Evolutionary conservation across 208 protist genomes (phyloP), one percentile per base, ranked within the genome.

Genomic region (Tetramitus jugosus): DNA sequence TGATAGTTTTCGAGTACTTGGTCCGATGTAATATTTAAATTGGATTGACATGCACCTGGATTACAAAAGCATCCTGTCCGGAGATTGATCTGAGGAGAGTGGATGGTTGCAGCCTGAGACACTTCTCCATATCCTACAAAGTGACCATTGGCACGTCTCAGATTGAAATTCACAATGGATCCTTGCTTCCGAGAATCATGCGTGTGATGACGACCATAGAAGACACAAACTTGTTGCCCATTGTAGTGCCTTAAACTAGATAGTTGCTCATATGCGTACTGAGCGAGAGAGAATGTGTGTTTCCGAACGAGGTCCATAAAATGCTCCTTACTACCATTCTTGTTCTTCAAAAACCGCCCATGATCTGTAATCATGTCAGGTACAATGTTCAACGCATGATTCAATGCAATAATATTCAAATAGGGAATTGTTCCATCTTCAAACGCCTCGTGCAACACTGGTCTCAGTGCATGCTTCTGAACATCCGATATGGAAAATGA

Each of bases 361-460:
- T 26, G 10, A 26, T 56, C 14, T 10, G 49, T 56, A 56, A 56
- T 56, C 20, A 10, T n/a, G n/a, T n/a, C n/a, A n/a, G n/a, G n/a
- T n/a, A n/a, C n/a, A 49, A 49, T 49, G 3, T 62, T 3, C 17
- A 62, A 33, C 4, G 4, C 56, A 53, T 39, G 26, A 53, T 31
- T 8, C 67, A 74, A 29, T 53, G 35, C 39, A 53, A 43, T 46
- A 17, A 74, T 53, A 26, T 35, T 56, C 6, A 74, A 4, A 62
- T 84, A 93, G 1, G 76, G 62, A 13, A 88, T 20, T 2, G 90
- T 91, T 14, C 87, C 87, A 53, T 87, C 84, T 71, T 91, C 85
- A 26, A 89, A 75, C 2, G 60, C 49, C 23, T 68, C 72, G 39
- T 40, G 69, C 3, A 79, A 61, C 1, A 8, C 42, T 35, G 76